phyloP scores from a whole-genome alignment of 23 red algal genomes.

The Gracilaria caudata region DNA sequence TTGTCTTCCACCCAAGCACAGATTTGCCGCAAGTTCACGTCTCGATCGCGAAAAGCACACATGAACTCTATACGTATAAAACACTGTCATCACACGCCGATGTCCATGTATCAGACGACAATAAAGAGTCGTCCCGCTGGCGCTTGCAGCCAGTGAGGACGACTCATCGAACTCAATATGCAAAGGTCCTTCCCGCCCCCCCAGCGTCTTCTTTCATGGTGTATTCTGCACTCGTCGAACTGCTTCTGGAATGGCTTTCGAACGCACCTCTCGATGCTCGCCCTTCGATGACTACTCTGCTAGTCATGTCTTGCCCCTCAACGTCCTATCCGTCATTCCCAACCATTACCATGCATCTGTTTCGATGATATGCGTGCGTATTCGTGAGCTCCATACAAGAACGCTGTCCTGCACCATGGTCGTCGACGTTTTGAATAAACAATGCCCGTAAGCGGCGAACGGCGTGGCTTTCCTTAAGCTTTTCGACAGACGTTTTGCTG shows the following conservation, averaged over 20 bases:
- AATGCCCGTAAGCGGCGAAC: not conserved
- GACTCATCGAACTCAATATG: too few species aligned
- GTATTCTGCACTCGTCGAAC: not conserved
- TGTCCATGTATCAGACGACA: too few species aligned
- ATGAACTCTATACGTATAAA: too few species aligned
- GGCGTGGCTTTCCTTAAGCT: too few species aligned
- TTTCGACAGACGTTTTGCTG: too few species aligned
- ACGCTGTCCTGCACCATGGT: not conserved
- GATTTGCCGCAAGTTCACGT: too few species aligned
- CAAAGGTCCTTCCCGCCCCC: not conserved
- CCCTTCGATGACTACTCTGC: constrained; percentile 16
- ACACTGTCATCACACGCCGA: too few species aligned
- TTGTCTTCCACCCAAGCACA: too few species aligned
- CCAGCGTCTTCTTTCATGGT: not conserved
- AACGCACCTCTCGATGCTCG: not conserved
- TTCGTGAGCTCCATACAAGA: constrained; percentile 7
- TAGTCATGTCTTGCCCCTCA: not conserved
- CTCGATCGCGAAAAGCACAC: too few species aligned
- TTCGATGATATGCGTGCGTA: not conserved
- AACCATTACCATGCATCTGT: not conserved
- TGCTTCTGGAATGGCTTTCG: not conserved
- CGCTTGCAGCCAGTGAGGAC: too few species aligned
- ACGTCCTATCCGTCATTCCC: constrained; percentile 13
- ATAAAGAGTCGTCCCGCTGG: too few species aligned
- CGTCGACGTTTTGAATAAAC: not conserved